phyloP scores from a whole-genome alignment of 2,329 filamentous ascomycete genomes.

The Microcera coccophila region DNA sequence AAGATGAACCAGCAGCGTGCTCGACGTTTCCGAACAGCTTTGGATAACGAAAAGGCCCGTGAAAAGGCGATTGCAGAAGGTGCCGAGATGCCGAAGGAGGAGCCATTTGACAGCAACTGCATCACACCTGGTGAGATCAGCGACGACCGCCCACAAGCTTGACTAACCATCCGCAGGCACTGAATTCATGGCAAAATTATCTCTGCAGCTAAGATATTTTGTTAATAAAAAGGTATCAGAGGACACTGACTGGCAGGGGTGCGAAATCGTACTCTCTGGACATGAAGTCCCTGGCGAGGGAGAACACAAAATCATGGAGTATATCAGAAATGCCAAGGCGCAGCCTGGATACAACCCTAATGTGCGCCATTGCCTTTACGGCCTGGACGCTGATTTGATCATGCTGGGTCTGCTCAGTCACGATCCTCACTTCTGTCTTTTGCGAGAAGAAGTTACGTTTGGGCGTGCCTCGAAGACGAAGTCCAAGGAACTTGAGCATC shows the following conservation, averaged over 20 bases:
- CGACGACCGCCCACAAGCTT: not conserved
- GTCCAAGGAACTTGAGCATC: slow-evolving; percentile 94
- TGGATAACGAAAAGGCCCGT: slow-evolving; percentile 83
- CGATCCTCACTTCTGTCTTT: slow-evolving; percentile 94
- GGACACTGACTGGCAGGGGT: slow-evolving; percentile 94
- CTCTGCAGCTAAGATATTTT: slow-evolving; percentile 93
- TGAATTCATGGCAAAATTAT: slow-evolving; percentile 96
- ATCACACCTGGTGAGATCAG: slow-evolving; percentile 73
- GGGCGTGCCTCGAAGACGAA: slow-evolving; percentile 82
- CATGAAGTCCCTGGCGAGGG: slow-evolving; percentile 98
- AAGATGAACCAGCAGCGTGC: slow-evolving; percentile 99
- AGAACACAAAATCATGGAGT: slow-evolving; percentile 99
- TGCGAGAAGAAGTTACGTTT: slow-evolving; percentile 97
- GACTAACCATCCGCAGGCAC: slow-evolving; percentile 50
- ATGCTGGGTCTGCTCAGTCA: slow-evolving; percentile 97
- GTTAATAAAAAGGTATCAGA: slow-evolving; percentile 98
- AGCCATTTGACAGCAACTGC: slow-evolving; percentile 97
- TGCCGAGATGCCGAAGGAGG: slow-evolving; percentile 88
- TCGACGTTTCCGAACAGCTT: slow-evolving; percentile 86
- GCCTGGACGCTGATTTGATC: slow-evolving; percentile 94
- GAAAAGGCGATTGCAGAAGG: slow-evolving; percentile 91
- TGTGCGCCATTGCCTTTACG: slow-evolving; percentile 93
- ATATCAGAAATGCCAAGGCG: slow-evolving; percentile 95
- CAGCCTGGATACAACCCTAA: slow-evolving; percentile 91
- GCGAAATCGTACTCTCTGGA: slow-evolving; percentile 91